phyloP scores from a whole-genome alignment of 495 filamentous ascomycete genomes.

The Parmelia sp. region DNA sequence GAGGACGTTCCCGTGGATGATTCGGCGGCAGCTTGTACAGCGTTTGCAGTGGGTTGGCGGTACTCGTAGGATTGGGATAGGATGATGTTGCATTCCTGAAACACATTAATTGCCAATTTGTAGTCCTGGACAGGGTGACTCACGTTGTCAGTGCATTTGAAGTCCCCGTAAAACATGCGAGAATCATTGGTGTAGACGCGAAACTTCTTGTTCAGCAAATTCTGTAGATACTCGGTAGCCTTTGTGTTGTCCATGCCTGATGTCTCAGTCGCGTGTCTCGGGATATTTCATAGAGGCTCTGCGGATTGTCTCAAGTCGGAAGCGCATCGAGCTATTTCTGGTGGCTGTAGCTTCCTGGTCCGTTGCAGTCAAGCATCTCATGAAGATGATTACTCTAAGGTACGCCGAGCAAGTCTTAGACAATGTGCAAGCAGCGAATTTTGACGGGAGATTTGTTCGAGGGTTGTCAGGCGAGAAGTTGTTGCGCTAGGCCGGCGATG shows the following conservation, averaged over 20 bases:
- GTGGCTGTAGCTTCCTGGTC: not conserved
- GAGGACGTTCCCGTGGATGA: slow-evolving; percentile 24
- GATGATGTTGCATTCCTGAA: slow-evolving; percentile 75
- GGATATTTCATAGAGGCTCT: not conserved
- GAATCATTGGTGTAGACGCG: slow-evolving; percentile 76
- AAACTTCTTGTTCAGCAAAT: slow-evolving; percentile 49
- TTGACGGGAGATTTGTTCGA: not conserved
- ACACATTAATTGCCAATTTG: not conserved
- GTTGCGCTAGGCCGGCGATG: not conserved
- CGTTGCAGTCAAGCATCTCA: not conserved
- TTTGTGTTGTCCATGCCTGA: slow-evolving; percentile 37
- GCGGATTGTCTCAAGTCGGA: not conserved
- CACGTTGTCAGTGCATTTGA: slow-evolving; percentile 94
- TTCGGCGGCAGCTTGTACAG: slow-evolving; percentile 36
- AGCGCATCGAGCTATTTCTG: slow-evolving; percentile 2
- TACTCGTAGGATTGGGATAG: slow-evolving; percentile 83
- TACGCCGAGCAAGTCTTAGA: not conserved
- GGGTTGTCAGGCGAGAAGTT: not conserved
- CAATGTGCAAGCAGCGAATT: not conserved
- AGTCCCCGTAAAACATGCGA: slow-evolving; percentile 80
- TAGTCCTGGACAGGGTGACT: slow-evolving; percentile 22
- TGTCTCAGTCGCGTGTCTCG: slow-evolving; percentile 4
- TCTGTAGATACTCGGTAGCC: slow-evolving; percentile 41
- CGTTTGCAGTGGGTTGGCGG: slow-evolving; percentile 50
- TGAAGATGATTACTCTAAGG: not conserved